A percentile compares a stretch with the other conserved stretches of the same genome.
phyloP scores from a whole-genome alignment of 176 grass and related monocot species.

The Cocos nucifera region DNA sequence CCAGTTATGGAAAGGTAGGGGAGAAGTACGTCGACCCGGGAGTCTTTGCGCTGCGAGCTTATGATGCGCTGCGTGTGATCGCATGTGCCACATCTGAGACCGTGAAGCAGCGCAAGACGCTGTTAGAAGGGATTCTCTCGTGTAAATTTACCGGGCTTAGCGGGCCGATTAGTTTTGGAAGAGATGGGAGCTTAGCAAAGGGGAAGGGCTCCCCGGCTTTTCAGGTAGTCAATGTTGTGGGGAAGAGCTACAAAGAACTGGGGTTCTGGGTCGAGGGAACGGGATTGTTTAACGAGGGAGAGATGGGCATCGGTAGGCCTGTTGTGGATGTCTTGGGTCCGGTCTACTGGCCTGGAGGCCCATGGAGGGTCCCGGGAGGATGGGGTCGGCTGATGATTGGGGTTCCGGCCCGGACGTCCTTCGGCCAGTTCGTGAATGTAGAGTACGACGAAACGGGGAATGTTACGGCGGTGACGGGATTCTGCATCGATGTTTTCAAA shows the following conservation, averaged over 20 bases:
- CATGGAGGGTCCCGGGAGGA: slow-evolving; percentile 12
- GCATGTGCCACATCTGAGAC: background rate
- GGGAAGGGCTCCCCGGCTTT: background rate
- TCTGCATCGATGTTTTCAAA: slow-evolving; percentile 30
- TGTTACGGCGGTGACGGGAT: slow-evolving; percentile 7
- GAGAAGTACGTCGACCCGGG: slow-evolving; percentile 8
- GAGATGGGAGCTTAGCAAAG: background rate
- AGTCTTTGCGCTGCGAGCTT: slow-evolving; percentile 16
- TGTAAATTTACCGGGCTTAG: slow-evolving; percentile 19
- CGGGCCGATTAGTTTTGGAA: background rate
- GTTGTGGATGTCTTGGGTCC: background rate
- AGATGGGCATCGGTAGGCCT: background rate
- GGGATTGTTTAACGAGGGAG: slow-evolving; percentile 15
- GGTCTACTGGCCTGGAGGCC: slow-evolving; percentile 20
- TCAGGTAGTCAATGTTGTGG: slow-evolving; percentile 20
- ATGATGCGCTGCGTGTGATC: slow-evolving; percentile 20
- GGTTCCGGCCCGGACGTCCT: slow-evolving; percentile 16
- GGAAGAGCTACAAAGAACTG: background rate
- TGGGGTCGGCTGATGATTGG: slow-evolving; percentile 19
- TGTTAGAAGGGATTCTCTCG: background rate
- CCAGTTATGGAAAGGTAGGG: background rate
- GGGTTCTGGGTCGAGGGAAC: slow-evolving; percentile 19
- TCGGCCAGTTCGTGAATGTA: slow-evolving; percentile 22
- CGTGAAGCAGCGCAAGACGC: background rate
- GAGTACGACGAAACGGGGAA: background rate